Evolutionary conservation across 129 eudicot genomes (phyloP).

Genomic region (Chrysanthemum makinoi): DNA sequence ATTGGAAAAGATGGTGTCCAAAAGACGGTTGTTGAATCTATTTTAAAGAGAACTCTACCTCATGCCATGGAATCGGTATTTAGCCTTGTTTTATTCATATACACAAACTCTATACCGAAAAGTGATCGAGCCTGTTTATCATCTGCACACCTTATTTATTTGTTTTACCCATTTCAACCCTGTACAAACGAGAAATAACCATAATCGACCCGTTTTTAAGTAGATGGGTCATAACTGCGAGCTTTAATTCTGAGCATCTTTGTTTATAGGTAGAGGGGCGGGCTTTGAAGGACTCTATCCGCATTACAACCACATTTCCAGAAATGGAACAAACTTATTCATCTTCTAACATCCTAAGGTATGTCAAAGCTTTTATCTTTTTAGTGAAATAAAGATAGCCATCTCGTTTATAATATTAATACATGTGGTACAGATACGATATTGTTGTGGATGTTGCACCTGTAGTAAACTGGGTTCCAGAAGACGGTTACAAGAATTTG

Average conservation of each 20-base stretch:
- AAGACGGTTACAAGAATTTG: constrained; percentile 84
- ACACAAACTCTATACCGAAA: neutral
- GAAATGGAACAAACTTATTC: constrained; percentile 71
- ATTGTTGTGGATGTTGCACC: constrained; percentile 87
- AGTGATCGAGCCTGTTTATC: neutral
- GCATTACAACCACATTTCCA: constrained; percentile 60
- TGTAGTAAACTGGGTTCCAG: constrained; percentile 83
- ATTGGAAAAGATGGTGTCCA: constrained; percentile 68
- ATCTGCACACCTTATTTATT: neutral
- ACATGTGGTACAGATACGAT: constrained; percentile 57
- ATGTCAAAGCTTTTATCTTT: constrained; percentile 26
- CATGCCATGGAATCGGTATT: constrained; percentile 96
- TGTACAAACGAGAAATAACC: no score
- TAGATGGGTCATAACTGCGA: neutral
- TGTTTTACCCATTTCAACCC: no score
- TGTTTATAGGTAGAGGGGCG: constrained; percentile 63
- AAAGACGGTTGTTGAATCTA: constrained; percentile 72
- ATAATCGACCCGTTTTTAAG: no score
- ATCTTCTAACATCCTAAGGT: constrained; percentile 63
- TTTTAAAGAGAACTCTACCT: constrained; percentile 93
- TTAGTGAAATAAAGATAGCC: neutral
- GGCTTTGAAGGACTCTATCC: constrained; percentile 84
- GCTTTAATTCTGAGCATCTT: constrained; percentile 10
- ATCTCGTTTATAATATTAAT: constrained; percentile 2
- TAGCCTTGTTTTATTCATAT: neutral